Percentiles rank a stretch among this genome's conserved stretches.
These are phyloP conservation scores for Cymodocea nodosa DNA, from an alignment of 116 monocot genomes.

Conservation along the genomic window DNA sequence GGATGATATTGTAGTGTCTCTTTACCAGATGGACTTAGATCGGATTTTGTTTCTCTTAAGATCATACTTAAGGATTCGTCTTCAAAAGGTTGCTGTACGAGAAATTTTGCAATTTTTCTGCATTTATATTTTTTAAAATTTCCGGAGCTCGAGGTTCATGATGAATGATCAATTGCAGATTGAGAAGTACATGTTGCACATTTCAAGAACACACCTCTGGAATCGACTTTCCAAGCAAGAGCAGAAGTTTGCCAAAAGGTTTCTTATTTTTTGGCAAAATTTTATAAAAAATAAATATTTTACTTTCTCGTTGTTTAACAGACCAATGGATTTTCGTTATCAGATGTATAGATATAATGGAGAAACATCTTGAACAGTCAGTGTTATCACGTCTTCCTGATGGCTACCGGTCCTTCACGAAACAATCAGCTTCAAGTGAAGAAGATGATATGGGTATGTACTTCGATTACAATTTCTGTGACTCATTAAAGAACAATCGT, in stretches of 20 bases:
- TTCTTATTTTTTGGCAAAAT: background rate
- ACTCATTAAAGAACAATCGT: no score
- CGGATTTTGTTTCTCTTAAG: slow-evolving; percentile 67
- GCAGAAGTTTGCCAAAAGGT: slow-evolving; percentile 62
- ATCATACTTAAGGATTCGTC: slow-evolving; percentile 80
- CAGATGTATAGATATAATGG: slow-evolving; percentile 49
- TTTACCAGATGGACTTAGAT: slow-evolving; percentile 91
- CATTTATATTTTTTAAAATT: background rate
- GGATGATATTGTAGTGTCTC: slow-evolving; percentile 73
- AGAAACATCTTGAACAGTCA: slow-evolving; percentile 69
- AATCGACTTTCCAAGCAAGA: slow-evolving; percentile 75
- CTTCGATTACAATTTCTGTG: background rate
- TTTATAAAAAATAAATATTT: background rate
- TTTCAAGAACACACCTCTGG: slow-evolving; percentile 57
- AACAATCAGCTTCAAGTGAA: slow-evolving; percentile 85
- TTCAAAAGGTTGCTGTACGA: slow-evolving; percentile 50
- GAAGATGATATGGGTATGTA: slow-evolving; percentile 92
- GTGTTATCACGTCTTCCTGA: slow-evolving; percentile 58
- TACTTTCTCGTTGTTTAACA: background rate
- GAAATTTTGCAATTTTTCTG: background rate
- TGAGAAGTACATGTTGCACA: slow-evolving; percentile 69
- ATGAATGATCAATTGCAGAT: slow-evolving; percentile 26
- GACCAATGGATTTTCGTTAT: background rate
- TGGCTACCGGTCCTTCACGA: slow-evolving; percentile 63
- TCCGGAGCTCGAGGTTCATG: background rate